These are phyloP conservation scores for Alternaria incomplexa DNA, from an alignment of 2,329 filamentous ascomycete genomes.

Conservation along the genomic window DNA sequence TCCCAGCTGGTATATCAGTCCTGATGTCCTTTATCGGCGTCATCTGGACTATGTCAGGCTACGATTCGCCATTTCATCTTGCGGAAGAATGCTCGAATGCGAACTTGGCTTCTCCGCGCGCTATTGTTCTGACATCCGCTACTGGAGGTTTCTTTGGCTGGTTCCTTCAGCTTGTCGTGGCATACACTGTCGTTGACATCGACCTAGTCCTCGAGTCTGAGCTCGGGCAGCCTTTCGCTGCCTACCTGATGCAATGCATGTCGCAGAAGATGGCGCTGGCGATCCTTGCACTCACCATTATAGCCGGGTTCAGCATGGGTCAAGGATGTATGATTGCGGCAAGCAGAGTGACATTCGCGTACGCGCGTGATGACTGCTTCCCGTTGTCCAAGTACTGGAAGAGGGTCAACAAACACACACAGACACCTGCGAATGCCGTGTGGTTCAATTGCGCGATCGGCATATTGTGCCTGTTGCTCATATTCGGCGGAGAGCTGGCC, in stretches of 20 bases:
- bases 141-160: constrained; percentile 72
- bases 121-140: constrained; percentile 72
- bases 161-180: constrained; percentile 75
- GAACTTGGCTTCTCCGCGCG: constrained; percentile 71
- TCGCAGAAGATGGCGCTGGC: constrained; percentile 66
- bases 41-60: constrained; percentile 73
- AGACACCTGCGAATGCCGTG: constrained; percentile 73
- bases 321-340: constrained; percentile 74
- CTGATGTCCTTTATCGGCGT: constrained; percentile 75
- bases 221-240: constrained; percentile 73
- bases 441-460: constrained; percentile 69
- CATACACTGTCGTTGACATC: constrained; percentile 73
- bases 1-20: constrained; percentile 69
- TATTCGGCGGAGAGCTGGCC: constrained; percentile 68
- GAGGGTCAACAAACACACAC: constrained; percentile 64
- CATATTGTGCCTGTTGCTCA: constrained; percentile 65
- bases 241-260: constrained; percentile 71
- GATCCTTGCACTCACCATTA: constrained; percentile 69
- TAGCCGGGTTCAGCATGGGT: constrained; percentile 74
- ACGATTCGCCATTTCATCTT: constrained; percentile 74
- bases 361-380: constrained; percentile 74
- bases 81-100: constrained; percentile 78
- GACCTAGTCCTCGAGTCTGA: constrained; percentile 63
- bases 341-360: constrained; percentile 73
- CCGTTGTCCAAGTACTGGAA: constrained; percentile 66